Evolutionary conservation across 371 early-diverging fungal species (phyloP), one percentile per base, ranked within the genome.

Genomic region (Blakeslea trispora): DNA sequence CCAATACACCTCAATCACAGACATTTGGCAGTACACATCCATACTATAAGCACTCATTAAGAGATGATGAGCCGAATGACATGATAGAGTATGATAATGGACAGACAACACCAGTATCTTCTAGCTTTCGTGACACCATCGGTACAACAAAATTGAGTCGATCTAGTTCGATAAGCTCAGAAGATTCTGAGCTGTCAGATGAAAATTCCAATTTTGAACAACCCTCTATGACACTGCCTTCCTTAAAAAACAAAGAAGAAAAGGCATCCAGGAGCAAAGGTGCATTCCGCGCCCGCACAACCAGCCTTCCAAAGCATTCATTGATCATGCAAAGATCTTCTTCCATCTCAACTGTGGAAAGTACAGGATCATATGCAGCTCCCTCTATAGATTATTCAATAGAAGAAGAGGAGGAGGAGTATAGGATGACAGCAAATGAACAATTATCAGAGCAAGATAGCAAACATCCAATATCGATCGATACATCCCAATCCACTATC

Each of bases 161-260:
- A 34, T 53, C 44, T 13, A 35, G 34, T 44, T n/a, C 51, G 7
- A 28, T 48, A 1, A 57, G 57, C 24, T 57, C 57, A 5, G 18
- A 19, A 17, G 57, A 57, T 8, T 57, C 57, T 10, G n/a, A 7
- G 5, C 10, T 31, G 2, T 56, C 57, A 1, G 42, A 28, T 18
- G 44, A 44, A 24, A 28, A 32, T 14, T 28, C 43, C 5, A 28
- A 43, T 31, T 32, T 46, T 0, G 59, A 56, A 43, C 59, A 58
- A n/a, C 67, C 67, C 9, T 11, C 55, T 3, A 57, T 66, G 59
- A 43, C 58, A 32, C 28, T 66, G 23, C 61, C 62, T 15, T 66
- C 67, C 8, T 40, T 66, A 15, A 64, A 52, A 39, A 56, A 65
- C 24, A 40, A 55, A 22, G 52, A 59, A 32, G 47, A 50, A n/a